phyloP scores from a whole-genome alignment of 2,329 filamentous ascomycete genomes.

The Ophiocordyceps sinensis region DNA sequence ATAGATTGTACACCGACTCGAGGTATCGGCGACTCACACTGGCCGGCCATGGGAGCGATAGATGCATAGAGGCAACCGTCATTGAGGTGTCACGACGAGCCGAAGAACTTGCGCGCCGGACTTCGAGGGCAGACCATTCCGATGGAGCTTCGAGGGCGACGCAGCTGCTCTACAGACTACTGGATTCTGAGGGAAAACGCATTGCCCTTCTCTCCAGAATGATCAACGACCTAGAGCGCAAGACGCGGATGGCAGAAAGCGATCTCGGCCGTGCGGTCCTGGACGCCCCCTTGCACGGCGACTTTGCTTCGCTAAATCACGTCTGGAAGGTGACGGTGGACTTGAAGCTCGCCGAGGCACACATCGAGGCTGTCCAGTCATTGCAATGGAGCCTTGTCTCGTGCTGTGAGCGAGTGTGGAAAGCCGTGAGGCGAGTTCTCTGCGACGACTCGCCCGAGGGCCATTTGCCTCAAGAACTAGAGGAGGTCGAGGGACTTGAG shows the following conservation, averaged over 20 bases:
- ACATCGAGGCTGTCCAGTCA: slow-evolving; percentile 19
- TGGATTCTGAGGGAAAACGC: slow-evolving; percentile 25
- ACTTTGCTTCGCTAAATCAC: slow-evolving; percentile 50
- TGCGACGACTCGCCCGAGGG: slow-evolving; percentile 95
- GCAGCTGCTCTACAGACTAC: slow-evolving; percentile 51
- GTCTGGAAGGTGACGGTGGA: slow-evolving; percentile 37
- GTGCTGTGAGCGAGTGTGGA: slow-evolving; percentile 60
- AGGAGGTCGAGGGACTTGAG: slow-evolving; percentile 54
- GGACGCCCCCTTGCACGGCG: slow-evolving; percentile 52
- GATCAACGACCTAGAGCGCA: slow-evolving; percentile 46
- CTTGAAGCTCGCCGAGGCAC: slow-evolving; percentile 20
- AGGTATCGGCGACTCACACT: slow-evolving; percentile 15
- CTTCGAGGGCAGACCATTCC: slow-evolving; percentile 78
- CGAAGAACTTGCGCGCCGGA: slow-evolving; percentile 46
- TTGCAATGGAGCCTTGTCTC: slow-evolving; percentile 42
- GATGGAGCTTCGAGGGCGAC: slow-evolving; percentile 75
- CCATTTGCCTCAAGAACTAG: slow-evolving; percentile 62
- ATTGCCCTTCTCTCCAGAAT: slow-evolving; percentile 41
- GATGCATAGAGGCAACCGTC: slow-evolving; percentile 19
- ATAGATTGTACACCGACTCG: slow-evolving; percentile 28
- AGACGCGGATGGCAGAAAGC: slow-evolving; percentile 45
- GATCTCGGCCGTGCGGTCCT: slow-evolving; percentile 55
- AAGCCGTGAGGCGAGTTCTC: slow-evolving; percentile 57
- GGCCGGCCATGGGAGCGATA: slow-evolving; percentile 3
- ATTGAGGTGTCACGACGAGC: slow-evolving; percentile 34